Evolutionary conservation across 2,329 filamentous ascomycete genomes (phyloP).

Genomic region (Rosellinia necatrix): DNA sequence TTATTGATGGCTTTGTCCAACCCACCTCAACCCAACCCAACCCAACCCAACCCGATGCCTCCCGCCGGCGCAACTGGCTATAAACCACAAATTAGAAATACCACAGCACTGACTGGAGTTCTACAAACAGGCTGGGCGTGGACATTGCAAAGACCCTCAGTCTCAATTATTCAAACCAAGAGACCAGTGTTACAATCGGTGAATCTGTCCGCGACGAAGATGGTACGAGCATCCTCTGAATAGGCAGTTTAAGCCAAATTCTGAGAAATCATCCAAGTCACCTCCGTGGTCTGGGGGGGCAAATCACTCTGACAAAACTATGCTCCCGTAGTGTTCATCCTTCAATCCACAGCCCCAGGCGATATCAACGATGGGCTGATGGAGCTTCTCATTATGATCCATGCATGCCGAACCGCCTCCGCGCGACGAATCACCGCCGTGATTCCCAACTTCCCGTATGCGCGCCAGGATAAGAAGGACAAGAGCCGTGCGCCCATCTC

Average conservation of each 20-base stretch:
- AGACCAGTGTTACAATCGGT: slow-evolving; percentile 89
- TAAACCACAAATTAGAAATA: slow-evolving; percentile 1
- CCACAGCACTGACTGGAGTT: slow-evolving; percentile 14
- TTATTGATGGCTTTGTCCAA: slow-evolving; percentile 16
- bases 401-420: slow-evolving; percentile 73
- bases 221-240: slow-evolving; percentile 49
- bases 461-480: slow-evolving; percentile 97
- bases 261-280: no score
- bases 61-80: background rate
- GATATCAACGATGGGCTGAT: slow-evolving; percentile 98
- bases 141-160: slow-evolving; percentile 79
- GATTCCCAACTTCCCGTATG: slow-evolving; percentile 95
- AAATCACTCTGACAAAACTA: slow-evolving; percentile 52
- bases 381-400: slow-evolving; percentile 98
- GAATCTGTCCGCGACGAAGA: slow-evolving; percentile 97
- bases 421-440: slow-evolving; percentile 93
- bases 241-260: slow-evolving; percentile 42
- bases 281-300: no score
- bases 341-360: slow-evolving; percentile 92
- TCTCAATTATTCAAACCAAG: slow-evolving; percentile 84
- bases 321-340: slow-evolving; percentile 72
- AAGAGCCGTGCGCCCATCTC: slow-evolving; percentile 92
- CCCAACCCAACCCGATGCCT: no score
- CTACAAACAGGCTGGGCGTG: slow-evolving; percentile 66
- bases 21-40: no score